These are phyloP conservation scores for Lophiotrema nucula DNA, from an alignment of 495 filamentous ascomycete genomes.

Conservation along the genomic window DNA sequence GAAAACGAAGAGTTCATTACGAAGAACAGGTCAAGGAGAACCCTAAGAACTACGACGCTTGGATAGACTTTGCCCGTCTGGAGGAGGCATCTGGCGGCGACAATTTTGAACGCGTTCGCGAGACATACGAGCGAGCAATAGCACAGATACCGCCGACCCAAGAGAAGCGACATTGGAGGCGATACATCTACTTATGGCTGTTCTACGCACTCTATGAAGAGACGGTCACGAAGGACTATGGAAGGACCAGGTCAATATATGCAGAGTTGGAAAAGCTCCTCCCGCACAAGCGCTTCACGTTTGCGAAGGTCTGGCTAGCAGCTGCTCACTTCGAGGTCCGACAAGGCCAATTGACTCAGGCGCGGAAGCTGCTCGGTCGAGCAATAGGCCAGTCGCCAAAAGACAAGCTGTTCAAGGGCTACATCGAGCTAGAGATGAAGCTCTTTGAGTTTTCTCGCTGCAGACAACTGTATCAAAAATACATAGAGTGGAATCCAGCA, in stretches of 20 bases:
- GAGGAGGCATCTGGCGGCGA: constrained; percentile 81
- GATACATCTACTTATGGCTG: constrained; percentile 97
- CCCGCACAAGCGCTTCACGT: constrained; percentile 96
- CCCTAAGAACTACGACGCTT: constrained; percentile 89
- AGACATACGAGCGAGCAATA: constrained; percentile 94
- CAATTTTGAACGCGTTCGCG: constrained; percentile 78
- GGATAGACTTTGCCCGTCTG: constrained; percentile 92
- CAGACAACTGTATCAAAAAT: constrained; percentile 88
- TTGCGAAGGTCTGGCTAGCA: constrained; percentile 92
- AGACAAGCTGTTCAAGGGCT: constrained; percentile 89
- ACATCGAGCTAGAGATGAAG: constrained; percentile 86
- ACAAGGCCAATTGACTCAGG: constrained; percentile 72
- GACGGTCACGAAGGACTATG: constrained; percentile 72
- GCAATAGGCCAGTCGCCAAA: constrained; percentile 95
- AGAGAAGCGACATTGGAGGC: constrained; percentile 94
- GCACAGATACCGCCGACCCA: constrained; percentile 93
- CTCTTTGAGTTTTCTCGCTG: constrained; percentile 90
- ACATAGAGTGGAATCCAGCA: constrained; percentile 82
- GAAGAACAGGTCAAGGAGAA: constrained; percentile 92
- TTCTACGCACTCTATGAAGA: constrained; percentile 98
- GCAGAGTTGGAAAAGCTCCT: constrained; percentile 81
- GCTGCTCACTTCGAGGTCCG: constrained; percentile 92
- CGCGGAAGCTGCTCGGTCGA: constrained; percentile 82
- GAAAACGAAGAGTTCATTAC: constrained; percentile 92
- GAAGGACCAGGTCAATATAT: constrained; percentile 87